Conservation (phyloP, 768 basidiomycete genomes). For the Naganishia onofrii region DNA sequence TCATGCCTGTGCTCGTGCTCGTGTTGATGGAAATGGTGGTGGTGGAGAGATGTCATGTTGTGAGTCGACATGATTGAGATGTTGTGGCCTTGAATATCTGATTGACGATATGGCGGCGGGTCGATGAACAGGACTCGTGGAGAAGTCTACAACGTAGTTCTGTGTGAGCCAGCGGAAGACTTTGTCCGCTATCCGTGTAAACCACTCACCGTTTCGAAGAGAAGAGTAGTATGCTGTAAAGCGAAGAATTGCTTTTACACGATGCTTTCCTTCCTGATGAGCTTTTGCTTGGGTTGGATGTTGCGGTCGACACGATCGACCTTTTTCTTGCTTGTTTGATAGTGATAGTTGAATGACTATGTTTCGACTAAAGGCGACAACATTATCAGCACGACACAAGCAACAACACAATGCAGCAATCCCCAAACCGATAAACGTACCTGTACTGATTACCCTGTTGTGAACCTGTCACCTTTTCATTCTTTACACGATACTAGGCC, state of each 20-base stretch:
- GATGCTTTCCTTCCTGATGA: not conserved
- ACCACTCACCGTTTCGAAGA: not conserved
- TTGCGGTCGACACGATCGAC: not conserved
- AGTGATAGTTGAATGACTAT: not conserved
- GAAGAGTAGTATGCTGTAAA: not conserved
- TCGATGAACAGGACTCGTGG: no score
- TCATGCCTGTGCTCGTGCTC: not conserved
- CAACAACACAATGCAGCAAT: no score
- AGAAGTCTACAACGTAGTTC: no score
- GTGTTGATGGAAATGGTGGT: not conserved
- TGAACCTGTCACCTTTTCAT: not conserved
- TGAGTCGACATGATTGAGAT: not conserved
- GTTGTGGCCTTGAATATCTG: not conserved
- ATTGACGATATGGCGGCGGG: no score
- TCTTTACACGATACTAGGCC: no score
- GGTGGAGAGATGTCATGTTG: not conserved
- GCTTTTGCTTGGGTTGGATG: not conserved
- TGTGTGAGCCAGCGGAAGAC: not conserved
- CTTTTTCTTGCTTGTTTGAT: not conserved
- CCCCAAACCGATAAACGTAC: not conserved
- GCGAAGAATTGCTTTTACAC: not conserved
- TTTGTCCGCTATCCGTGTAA: no score
- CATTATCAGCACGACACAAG: no score
- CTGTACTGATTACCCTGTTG: conserved; percentile 19
- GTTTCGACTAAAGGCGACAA: not conserved